These are phyloP conservation scores for Globisporangium echinulatum DNA, from an alignment of 352 stramenopile species.

Conservation along the genomic window DNA sequence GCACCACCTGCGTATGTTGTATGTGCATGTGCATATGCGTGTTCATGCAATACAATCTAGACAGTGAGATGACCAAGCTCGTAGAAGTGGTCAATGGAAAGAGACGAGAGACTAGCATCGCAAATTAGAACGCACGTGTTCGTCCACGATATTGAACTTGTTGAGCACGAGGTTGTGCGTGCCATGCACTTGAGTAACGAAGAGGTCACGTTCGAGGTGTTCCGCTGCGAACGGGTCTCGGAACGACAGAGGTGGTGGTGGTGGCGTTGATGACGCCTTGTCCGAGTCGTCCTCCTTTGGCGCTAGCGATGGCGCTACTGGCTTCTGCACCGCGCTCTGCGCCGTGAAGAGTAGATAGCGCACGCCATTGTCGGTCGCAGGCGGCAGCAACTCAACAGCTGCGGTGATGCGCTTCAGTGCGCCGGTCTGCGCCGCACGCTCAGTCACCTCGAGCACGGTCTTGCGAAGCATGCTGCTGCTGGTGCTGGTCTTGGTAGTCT, in stretches of 20 bases:
- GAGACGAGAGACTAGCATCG: no score
- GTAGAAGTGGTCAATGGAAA: no score
- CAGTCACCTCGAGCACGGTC: constrained; percentile 53
- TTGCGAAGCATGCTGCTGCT: constrained; percentile 40
- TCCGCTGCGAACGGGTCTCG: constrained; percentile 70
- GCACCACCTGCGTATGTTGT: constrained; percentile 28
- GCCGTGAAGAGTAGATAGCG: constrained; percentile 57
- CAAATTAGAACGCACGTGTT: constrained; percentile 37
- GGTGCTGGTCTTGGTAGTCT: no score
- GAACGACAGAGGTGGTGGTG: constrained; percentile 23
- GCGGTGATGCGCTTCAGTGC: constrained; percentile 62
- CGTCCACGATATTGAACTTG: constrained; percentile 77
- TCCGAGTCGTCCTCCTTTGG: neutral
- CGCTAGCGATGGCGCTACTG: constrained; percentile 8
- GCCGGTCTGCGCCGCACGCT: constrained; percentile 44
- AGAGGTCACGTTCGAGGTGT: constrained; percentile 63
- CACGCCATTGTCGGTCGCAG: constrained; percentile 23
- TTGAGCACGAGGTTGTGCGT: constrained; percentile 81
- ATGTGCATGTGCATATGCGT: neutral
- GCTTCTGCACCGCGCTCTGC: constrained; percentile 32
- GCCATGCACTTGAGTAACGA: constrained; percentile 50
- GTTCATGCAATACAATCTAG: constrained; percentile 1
- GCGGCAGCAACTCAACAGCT: constrained; percentile 41
- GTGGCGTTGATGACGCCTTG: neutral
- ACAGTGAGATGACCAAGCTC: neutral